Evolutionary conservation across 2,329 filamentous ascomycete species (phyloP), one percentile per base, ranked within the genome.

Genomic region (Taxawa tesnikishii): DNA sequence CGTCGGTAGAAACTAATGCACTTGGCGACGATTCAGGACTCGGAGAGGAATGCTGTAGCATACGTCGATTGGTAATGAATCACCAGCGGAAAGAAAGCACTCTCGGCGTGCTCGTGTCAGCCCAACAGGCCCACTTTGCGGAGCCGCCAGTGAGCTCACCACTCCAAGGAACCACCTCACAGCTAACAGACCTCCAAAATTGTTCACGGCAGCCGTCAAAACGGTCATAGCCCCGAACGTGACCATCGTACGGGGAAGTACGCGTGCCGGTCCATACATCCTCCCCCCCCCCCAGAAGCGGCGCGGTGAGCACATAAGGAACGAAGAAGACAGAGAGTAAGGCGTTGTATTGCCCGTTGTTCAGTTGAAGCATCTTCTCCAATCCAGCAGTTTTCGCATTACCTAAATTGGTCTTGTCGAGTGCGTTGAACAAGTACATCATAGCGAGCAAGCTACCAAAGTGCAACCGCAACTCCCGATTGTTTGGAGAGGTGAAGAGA

Each of bases 321-420:
- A 84, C 63, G 53, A 80, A 85, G 62, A 85, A 85, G 41, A 85
- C 74, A 31, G 66, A 68, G 21, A 83, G 54, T 29, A 83, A 67
- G 16, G 74, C 65, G 48, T 82, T 83, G 57, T 83, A 82, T 48
- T 82, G 67, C 40, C 73, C 66, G 1, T 56, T 51, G 26, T 64
- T 64, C 54, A 84, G 75, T 18, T 69, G 51, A 13, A 83, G 56
- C 43, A 75, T 68, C 15, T 56, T 58, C 32, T 65, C 59, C 39
- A 65, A 50, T 9, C 52, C 51, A 26, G 57, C 58, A 0, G 61
- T 64, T 40, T 62, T 61, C 28, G 60, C 60, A 38, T 63, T 63
- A 5, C 38, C 50, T 13, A 55, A 39, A 34, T 55, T 54, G 3
- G 56, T 55, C 35, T 67, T 67, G 43, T 68, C 64, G 4, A 66